These are phyloP conservation scores for Wickerhamiella kurtzmanii DNA, from an alignment of 805 yeast species.

Conservation along the genomic window DNA sequence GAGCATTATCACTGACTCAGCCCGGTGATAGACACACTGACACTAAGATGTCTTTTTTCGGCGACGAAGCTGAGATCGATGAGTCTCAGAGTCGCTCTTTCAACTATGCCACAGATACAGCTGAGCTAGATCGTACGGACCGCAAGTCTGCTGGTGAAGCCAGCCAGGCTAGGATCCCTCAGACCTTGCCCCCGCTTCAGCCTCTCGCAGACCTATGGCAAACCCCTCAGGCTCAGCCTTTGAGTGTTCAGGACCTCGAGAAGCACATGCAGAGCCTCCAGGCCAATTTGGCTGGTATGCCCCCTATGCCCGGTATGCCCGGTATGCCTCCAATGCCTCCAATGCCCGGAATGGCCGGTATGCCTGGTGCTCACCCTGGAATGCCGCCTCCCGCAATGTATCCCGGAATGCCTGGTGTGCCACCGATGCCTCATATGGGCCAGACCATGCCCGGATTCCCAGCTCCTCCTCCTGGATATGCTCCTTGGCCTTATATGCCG, in stretches of 20 bases:
- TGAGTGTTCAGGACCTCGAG: constrained; percentile 1
- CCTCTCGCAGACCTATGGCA: constrained; percentile 14
- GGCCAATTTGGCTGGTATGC: neutral
- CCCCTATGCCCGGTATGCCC: constrained; percentile 16
- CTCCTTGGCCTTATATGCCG: neutral
- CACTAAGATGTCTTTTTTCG: constrained; percentile 14
- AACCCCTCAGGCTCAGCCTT: constrained; percentile 5
- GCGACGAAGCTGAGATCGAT: constrained; percentile 16
- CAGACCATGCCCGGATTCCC: constrained; percentile 8
- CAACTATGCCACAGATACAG: constrained; percentile 14
- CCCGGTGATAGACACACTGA: neutral
- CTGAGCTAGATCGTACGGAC: constrained; percentile 10
- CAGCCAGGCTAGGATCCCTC: constrained; percentile 6
- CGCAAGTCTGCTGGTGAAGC: neutral
- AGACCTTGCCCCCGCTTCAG: neutral
- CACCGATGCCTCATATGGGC: constrained; percentile 11
- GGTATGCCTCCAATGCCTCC: constrained; percentile 7
- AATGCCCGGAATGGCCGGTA: constrained; percentile 2
- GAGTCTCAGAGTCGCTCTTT: constrained; percentile 14
- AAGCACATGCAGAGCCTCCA: neutral
- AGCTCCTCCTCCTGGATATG: constrained; percentile 5
- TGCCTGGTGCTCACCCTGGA: constrained; percentile 7
- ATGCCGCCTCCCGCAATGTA: constrained; percentile 3
- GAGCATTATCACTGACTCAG: neutral
- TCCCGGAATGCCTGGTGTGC: constrained; percentile 2